Evolutionary conservation across 169 alveolate species (phyloP).

Genomic region (Eimeria maxima): DNA sequence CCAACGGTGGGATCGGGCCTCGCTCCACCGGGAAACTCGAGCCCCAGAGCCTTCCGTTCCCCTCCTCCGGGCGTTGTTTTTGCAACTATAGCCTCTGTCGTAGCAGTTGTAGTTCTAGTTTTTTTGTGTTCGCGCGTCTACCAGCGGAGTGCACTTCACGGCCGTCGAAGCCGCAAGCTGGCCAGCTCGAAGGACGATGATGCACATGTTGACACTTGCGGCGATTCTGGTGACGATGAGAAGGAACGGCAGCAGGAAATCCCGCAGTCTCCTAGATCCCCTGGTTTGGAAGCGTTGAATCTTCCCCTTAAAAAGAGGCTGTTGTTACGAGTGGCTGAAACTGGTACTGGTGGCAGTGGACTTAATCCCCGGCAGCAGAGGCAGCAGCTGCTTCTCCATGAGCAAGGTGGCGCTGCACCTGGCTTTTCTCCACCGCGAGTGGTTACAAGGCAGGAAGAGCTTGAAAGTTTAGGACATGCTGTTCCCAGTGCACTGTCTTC

Average conservation of each 20-base stretch:
- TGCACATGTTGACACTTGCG: neutral
- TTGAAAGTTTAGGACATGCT: neutral
- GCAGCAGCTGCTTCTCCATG: neutral
- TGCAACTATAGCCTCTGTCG: neutral
- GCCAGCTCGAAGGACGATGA: neutral
- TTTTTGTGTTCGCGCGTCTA: neutral
- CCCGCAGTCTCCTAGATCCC: neutral
- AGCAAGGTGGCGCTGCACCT: neutral
- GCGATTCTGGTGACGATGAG: neutral
- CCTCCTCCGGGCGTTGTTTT: neutral
- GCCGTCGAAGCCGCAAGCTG: conserved; percentile 2
- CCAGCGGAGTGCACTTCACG: neutral
- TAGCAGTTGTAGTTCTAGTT: neutral
- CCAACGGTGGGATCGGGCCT: neutral
- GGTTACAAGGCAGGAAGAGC: neutral
- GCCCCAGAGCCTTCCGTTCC: neutral
- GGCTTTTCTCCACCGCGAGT: neutral
- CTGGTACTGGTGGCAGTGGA: neutral
- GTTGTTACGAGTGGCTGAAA: neutral
- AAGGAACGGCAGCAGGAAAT: neutral
- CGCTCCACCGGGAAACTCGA: neutral
- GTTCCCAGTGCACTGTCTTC: neutral
- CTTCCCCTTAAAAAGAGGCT: neutral
- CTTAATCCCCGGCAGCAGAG: neutral
- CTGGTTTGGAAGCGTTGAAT: neutral